Evolutionary conservation across 331 rosid genomes (phyloP).

Genomic region (Phaseolus coccineus): DNA sequence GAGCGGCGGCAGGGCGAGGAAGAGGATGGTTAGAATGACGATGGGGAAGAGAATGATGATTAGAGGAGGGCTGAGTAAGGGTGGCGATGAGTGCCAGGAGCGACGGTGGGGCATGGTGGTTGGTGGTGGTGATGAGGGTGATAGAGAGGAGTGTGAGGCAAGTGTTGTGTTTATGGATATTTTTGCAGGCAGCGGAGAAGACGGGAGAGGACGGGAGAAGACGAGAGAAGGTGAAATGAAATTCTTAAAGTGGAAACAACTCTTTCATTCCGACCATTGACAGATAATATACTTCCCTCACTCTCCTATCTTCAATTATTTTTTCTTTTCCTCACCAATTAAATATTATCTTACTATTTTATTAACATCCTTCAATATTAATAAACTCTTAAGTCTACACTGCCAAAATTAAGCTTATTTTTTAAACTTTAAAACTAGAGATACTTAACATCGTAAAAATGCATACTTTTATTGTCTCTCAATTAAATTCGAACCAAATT

Average conservation of each 20-base stretch:
- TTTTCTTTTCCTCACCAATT: not conserved
- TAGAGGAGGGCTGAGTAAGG: slow-evolving; percentile 64
- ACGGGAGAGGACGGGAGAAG: not conserved
- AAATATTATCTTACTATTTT: too few relatives aligned
- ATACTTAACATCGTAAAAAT: too few relatives aligned
- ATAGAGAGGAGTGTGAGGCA: not conserved
- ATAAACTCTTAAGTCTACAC: too few relatives aligned
- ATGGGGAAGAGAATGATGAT: slow-evolving; percentile 77
- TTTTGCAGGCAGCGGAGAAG: not conserved
- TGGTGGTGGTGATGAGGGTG: not conserved
- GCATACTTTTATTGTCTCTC: too few relatives aligned
- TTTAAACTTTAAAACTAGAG: too few relatives aligned
- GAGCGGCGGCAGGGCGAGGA: slow-evolving; percentile 67
- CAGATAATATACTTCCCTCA: slow-evolving; percentile 19
- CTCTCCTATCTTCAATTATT: not conserved
- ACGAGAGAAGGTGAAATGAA: not conserved
- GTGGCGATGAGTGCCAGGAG: slow-evolving; percentile 59
- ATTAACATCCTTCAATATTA: too few relatives aligned
- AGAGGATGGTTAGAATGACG: slow-evolving; percentile 54
- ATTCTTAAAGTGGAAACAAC: not conserved
- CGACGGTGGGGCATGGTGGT: slow-evolving; percentile 63
- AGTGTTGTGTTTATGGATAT: not conserved
- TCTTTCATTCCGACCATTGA: not conserved
- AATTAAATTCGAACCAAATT: too few relatives aligned
- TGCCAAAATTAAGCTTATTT: too few relatives aligned